These are phyloP conservation scores for Penicillium sclerotigenum DNA, from an alignment of 2,329 filamentous ascomycete species.

Conservation along the genomic window DNA sequence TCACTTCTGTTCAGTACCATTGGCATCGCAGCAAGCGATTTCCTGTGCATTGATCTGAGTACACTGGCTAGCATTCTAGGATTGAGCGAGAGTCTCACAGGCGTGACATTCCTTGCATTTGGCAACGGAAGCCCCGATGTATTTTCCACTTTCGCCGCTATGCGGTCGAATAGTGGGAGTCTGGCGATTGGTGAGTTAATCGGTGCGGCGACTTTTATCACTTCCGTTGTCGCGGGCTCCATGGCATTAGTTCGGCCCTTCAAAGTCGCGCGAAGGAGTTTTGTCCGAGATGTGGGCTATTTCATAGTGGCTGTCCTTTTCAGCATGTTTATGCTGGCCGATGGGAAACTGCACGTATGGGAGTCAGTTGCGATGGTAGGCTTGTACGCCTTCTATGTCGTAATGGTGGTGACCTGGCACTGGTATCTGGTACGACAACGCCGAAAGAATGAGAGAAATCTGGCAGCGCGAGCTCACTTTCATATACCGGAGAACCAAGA, in stretches of 20 bases:
- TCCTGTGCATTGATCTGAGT: slow-evolving; percentile 94
- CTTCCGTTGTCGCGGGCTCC: slow-evolving; percentile 89
- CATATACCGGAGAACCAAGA: slow-evolving; percentile 61
- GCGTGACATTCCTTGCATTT: slow-evolving; percentile 93
- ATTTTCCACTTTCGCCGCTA: slow-evolving; percentile 97
- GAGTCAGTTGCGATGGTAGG: slow-evolving; percentile 87
- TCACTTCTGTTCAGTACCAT: slow-evolving; percentile 92
- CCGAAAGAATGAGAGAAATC: slow-evolving; percentile 62
- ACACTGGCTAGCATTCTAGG: slow-evolving; percentile 86
- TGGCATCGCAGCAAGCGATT: slow-evolving; percentile 95
- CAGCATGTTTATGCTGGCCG: slow-evolving; percentile 80
- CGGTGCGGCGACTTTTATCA: slow-evolving; percentile 93
- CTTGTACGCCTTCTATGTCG: slow-evolving; percentile 87
- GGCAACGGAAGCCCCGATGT: slow-evolving; percentile 98
- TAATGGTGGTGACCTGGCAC: slow-evolving; percentile 86
- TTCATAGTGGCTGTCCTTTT: slow-evolving; percentile 85
- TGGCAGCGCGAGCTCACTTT: slow-evolving; percentile 71
- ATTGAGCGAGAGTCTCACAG: slow-evolving; percentile 92
- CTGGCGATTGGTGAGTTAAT: slow-evolving; percentile 93
- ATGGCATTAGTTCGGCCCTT: slow-evolving; percentile 98
- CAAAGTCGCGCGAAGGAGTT: slow-evolving; percentile 82
- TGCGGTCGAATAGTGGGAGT: slow-evolving; percentile 95
- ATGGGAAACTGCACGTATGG: slow-evolving; percentile 80
- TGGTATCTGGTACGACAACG: slow-evolving; percentile 70
- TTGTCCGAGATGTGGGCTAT: slow-evolving; percentile 86